Evolutionary conservation across 2,329 filamentous ascomycete species (phyloP).

Genomic region (Sporothrix phasma): DNA sequence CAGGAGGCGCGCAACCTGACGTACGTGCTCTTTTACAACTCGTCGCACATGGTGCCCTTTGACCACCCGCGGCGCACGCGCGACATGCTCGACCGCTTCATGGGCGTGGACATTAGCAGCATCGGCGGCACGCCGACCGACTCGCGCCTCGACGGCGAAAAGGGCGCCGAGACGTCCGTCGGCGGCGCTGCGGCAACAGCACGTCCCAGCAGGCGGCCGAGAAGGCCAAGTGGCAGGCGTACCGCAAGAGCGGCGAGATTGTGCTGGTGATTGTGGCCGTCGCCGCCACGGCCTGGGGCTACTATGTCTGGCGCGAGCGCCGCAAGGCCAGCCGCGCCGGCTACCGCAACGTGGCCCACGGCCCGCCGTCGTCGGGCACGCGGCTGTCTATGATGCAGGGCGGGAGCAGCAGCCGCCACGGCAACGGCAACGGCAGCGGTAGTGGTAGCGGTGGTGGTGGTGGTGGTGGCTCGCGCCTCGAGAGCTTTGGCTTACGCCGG

Average conservation of each 20-base stretch:
- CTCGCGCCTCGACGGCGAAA: constrained; percentile 76
- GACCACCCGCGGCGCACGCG: constrained; percentile 77
- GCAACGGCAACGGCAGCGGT: constrained; percentile 17
- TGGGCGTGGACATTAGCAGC: constrained; percentile 80
- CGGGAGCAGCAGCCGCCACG: not conserved
- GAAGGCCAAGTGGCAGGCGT: constrained; percentile 76
- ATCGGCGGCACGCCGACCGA: constrained; percentile 75
- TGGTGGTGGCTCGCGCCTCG: constrained; percentile 29
- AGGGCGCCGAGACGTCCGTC: constrained; percentile 66
- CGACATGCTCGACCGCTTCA: constrained; percentile 96
- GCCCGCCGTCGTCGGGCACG: constrained; percentile 25
- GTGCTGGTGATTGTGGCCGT: constrained; percentile 74
- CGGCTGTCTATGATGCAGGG: constrained; percentile 16
- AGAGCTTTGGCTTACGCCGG: constrained; percentile 39
- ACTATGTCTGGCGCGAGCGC: constrained; percentile 55
- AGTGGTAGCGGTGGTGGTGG: constrained; percentile 18
- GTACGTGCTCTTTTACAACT: constrained; percentile 90
- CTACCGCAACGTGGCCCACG: constrained; percentile 42
- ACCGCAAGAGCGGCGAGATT: constrained; percentile 77
- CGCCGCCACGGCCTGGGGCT: constrained; percentile 64
- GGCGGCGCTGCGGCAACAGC: constrained; percentile 59
- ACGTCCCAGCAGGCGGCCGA: constrained; percentile 54
- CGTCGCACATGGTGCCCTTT: constrained; percentile 96
- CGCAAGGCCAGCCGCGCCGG: constrained; percentile 37
- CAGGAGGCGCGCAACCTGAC: constrained; percentile 92